Base-by-base conservation (phyloP, 495 filamentous ascomycete species). In the Emericellopsis terricola region DNA sequence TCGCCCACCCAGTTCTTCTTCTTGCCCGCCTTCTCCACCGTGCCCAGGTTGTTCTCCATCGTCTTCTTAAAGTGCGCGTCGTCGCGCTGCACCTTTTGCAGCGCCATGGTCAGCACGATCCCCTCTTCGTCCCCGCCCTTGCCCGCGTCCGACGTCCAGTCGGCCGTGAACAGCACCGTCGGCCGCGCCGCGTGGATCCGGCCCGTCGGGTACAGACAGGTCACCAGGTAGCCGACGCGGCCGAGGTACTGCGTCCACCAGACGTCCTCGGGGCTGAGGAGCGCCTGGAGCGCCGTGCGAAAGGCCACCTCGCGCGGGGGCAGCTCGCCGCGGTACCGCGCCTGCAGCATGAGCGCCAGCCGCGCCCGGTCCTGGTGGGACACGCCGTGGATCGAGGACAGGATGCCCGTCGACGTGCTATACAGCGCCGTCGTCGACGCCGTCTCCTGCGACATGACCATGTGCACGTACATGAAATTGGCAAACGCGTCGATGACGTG, bases 251-350 rank as follows among this genome's bases (percentile, higher is more conserved):
- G 28, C 3, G 43, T 42, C 43, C 10, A 41, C 17, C 28, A 57
- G 6, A 16, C 40, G 19, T 29, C 48, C 41, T 20, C 46, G 28
- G 15, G 46, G 30, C 35, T 52, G 8, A 46, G 29, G 8, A 46
- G 38, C 1, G 16, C 16, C 11, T 32, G 36, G 27, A 46, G 31
- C 4, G 38, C 40, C 2, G 19, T 15, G 9, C 40, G 40, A 33
- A 42, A 42, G 16, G 38, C 20, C 15, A 29, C 20, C 26, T 42
- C 40, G n/a, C 36, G 26, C 13, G 43, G 43, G 4, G 61, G 58
- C 3, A 81, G 50, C 38, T 73, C 64, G 8, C 67, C 73, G 8
- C 66, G 67, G 50, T 71, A 78, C 27, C 78, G 60, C 41, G 76
- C 71, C 33, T 69, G 73, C 3, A 82, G 65, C 28, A 73, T 56